Evolutionary conservation across 306 rosid genomes (phyloP).

Genomic region (apple (Malus domestica)): DNA sequence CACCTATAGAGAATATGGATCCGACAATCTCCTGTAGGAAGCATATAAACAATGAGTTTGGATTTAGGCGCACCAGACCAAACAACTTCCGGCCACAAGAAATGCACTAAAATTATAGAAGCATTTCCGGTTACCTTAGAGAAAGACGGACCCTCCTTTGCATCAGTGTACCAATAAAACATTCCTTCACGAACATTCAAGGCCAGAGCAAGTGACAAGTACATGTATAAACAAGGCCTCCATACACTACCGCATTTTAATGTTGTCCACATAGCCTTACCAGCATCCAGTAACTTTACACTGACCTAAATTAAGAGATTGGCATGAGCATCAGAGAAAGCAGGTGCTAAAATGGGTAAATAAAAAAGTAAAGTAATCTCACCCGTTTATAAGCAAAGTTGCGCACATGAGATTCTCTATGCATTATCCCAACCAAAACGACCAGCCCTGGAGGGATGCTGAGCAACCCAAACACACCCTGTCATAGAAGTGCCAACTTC

Average conservation of each 20-base stretch:
- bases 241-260: constrained; percentile 65
- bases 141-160: constrained; percentile 74
- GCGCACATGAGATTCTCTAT: constrained; percentile 55
- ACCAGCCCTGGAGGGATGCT: constrained; percentile 75
- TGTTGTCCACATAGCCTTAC: constrained; percentile 77
- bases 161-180: constrained; percentile 95
- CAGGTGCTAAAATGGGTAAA: not conserved
- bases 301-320: constrained; percentile 38
- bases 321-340: constrained; percentile 3
- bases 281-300: constrained; percentile 55
- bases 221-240: constrained; percentile 91
- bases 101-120: constrained; percentile 12
- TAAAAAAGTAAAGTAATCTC: constrained; percentile 5
- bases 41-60: not conserved
- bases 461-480: constrained; percentile 90
- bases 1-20: constrained; percentile 77
- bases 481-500: not conserved
- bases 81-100: not conserved
- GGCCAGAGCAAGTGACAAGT: constrained; percentile 71
- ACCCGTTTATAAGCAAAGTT: constrained; percentile 65
- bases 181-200: constrained; percentile 76
- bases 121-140: constrained; percentile 39
- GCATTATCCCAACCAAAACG: constrained; percentile 52
- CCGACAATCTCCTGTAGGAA: constrained; percentile 71
- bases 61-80: not conserved